Evolutionary conservation across 805 yeast species (phyloP).

Genomic region (Nakazawaea peltata): DNA sequence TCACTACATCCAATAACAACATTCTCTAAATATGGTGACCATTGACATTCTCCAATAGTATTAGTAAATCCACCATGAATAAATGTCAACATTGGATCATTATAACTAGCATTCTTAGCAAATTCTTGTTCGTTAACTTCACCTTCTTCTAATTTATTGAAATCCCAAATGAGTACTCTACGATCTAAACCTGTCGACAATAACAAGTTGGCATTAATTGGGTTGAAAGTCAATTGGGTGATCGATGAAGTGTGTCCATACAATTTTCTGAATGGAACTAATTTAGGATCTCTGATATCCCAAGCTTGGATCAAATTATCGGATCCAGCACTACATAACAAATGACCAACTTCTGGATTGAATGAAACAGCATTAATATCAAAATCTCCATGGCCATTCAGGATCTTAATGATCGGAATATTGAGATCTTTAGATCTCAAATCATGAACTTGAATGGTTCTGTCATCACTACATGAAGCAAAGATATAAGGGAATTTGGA

Average conservation of each 20-base stretch:
- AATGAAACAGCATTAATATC: conserved; percentile 60
- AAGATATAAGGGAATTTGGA: conserved; percentile 33
- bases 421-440: conserved; percentile 27
- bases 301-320: conserved; percentile 68
- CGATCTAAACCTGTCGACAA: conserved; percentile 57
- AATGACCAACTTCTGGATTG: conserved; percentile 42
- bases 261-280: conserved; percentile 49
- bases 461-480: conserved; percentile 69
- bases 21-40: conserved; percentile 55
- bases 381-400: conserved; percentile 46
- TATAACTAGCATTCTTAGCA: conserved; percentile 43
- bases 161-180: conserved; percentile 70
- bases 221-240: conserved; percentile 47
- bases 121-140: conserved; percentile 47
- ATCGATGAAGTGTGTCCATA: conserved; percentile 59
- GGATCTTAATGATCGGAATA: conserved; percentile 34
- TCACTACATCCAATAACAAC: conserved; percentile 64
- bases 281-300: conserved; percentile 59
- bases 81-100: conserved; percentile 71
- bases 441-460: conserved; percentile 53
- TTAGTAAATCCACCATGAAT: conserved; percentile 86
- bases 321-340: conserved; percentile 71
- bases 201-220: conserved; percentile 39
- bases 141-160: conserved; percentile 46
- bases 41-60: conserved; percentile 55